Base-by-base conservation (phyloP, 495 filamentous ascomycete species). In the Xylaria bambusicola region DNA sequence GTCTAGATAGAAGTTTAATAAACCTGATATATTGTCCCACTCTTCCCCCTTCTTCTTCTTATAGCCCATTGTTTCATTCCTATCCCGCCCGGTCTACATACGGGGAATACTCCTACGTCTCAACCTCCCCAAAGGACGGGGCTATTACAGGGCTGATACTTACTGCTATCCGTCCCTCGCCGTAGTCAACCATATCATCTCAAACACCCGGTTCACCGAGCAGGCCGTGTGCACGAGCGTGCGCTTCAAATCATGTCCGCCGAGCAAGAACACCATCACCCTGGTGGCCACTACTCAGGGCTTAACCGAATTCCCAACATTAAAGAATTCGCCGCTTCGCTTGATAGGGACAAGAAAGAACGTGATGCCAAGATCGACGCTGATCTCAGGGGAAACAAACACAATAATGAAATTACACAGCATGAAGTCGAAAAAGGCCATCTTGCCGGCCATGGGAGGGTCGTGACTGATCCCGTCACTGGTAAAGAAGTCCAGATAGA, bases 401-500 rank as follows among this genome's bases (percentile, higher is more conserved):
- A 71, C 44, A 62, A 66, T 23, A 55, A 44, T 0, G 56, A 63
- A 13, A 71, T 72, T 9, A 70, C 66, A 21, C 75, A 77, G 41
- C 76, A 83, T 20, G 45, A 73, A 21, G 63, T 74, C 29, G 75
- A 73, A 8, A 46, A 71, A 20, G 67, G 73, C 12, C 66, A 79
- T 55, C 71, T 77, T n/a, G 74, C 73, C 38, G 65, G 71, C 13
- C 76, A 73, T 45, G 78, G 81, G 45, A 87, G 90, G 62, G 86
- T 75, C 3, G 92, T 97, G 38, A 89, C 87, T 7, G 93, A 98
- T 74, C 93, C 93, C 0, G 87, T 86, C 0, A 97, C 93, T 0
- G 92, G 92, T 6, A 86, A 83, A 36, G 77, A 96, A 41, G 91
- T 97, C 24, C 86, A 88, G 50, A 96, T 98, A 52, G 91, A 93